These are phyloP conservation scores for Digitaria exilis DNA, from an alignment of 202 grass and related monocot genomes.

Conservation along the genomic window DNA sequence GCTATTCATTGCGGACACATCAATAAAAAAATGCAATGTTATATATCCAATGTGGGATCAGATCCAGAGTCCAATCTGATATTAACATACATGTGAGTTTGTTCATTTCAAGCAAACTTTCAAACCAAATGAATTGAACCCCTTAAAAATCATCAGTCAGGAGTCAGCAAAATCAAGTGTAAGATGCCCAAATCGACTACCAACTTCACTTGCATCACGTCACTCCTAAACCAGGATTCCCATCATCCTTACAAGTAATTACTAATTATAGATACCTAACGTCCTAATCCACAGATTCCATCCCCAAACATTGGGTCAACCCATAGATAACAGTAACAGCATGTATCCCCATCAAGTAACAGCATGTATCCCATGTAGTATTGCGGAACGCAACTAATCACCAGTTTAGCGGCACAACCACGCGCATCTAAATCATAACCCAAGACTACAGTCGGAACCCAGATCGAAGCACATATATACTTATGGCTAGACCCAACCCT, in stretches of 20 bases:
- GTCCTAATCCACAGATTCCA: not conserved
- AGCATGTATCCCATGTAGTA: not conserved
- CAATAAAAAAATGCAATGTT: not conserved
- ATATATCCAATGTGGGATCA: not conserved
- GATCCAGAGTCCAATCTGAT: not conserved
- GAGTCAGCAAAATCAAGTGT: no score
- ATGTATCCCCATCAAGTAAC: not conserved
- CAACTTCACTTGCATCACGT: not conserved
- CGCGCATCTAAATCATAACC: no score
- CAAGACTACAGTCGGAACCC: no score
- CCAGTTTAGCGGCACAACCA: no score
- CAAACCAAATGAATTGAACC: no score
- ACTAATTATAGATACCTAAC: not conserved
- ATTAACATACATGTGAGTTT: no score
- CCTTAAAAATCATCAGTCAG: not conserved
- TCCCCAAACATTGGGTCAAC: not conserved
- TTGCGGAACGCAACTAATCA: no score
- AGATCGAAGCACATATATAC: no score
- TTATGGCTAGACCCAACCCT: not conserved
- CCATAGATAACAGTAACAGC: not conserved
- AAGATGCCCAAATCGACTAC: no score
- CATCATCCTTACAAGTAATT: not conserved
- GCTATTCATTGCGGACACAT: not conserved
- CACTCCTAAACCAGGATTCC: not conserved
- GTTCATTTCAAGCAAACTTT: no score